Evolutionary conservation across 768 basidiomycete genomes (phyloP).

Genomic region (Lactifluus pinguis): DNA sequence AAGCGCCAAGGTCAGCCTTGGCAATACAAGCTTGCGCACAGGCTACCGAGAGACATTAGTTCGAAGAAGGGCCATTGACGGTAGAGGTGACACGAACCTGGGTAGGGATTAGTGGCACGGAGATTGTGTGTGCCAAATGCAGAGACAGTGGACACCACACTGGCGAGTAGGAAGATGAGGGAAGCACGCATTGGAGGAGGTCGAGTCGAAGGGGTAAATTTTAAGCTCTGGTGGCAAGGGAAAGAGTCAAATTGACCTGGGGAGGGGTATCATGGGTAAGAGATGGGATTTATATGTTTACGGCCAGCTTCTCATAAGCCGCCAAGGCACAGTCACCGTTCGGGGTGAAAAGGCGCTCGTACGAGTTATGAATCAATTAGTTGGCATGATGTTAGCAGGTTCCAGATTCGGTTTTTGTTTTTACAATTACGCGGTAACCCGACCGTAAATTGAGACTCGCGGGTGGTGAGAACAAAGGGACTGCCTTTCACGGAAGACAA

Average conservation of each 20-base stretch:
- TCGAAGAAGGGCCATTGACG: not conserved
- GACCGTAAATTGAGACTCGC: too few relatives aligned
- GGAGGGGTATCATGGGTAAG: too few relatives aligned
- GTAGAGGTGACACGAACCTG: not conserved
- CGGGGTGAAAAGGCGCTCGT: too few relatives aligned
- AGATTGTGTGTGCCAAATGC: conserved; percentile 15
- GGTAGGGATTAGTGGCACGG: conserved; percentile 9
- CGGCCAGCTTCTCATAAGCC: not conserved
- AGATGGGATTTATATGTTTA: conserved; percentile 1
- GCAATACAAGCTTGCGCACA: conserved; percentile 45
- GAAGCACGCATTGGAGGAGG: conserved; percentile 45
- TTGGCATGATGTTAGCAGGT: not conserved
- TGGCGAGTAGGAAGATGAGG: conserved; percentile 29
- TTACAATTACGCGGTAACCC: not conserved
- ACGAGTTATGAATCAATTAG: too few relatives aligned
- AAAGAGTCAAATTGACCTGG: not conserved
- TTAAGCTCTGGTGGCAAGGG: not conserved
- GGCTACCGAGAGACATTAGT: conserved; percentile 26
- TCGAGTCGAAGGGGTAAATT: conserved; percentile 6
- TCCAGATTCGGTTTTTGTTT: not conserved
- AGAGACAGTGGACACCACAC: conserved; percentile 31
- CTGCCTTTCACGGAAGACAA: conserved; percentile 20
- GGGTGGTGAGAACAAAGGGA: conserved; percentile 23
- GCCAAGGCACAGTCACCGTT: not conserved
- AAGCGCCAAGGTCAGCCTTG: conserved; percentile 27